phyloP scores from a whole-genome alignment of 805 yeast species.

The Maudiozyma barnettii region DNA sequence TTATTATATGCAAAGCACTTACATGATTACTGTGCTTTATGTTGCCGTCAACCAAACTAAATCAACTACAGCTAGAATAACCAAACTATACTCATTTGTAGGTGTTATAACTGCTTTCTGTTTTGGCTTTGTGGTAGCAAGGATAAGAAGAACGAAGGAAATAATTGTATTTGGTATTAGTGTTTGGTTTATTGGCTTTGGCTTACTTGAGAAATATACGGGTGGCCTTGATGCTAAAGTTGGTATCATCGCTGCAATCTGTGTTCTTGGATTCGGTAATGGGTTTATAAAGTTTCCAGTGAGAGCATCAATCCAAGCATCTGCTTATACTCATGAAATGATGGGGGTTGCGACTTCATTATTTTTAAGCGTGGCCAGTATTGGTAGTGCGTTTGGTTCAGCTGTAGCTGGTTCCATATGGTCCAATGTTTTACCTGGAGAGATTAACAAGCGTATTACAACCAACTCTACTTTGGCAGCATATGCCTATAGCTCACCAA shows the following conservation, averaged over 20 bases:
- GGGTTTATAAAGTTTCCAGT: conserved; percentile 63
- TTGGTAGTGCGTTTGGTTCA: conserved; percentile 58
- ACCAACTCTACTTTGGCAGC: conserved; percentile 35
- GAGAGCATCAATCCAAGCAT: conserved; percentile 51
- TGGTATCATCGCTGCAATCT: conserved; percentile 57
- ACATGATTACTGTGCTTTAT: conserved; percentile 48
- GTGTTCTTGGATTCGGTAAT: conserved; percentile 64
- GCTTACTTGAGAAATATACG: conserved; percentile 47
- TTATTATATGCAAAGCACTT: conserved; percentile 60
- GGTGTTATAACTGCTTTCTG: conserved; percentile 52
- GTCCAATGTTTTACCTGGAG: conserved; percentile 35
- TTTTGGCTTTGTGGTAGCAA: conserved; percentile 44
- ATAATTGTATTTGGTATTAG: conserved; percentile 50
- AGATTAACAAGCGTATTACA: conserved; percentile 31
- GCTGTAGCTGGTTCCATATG: conserved; percentile 62
- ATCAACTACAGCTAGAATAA: conserved; percentile 55
- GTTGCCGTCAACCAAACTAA: conserved; percentile 47
- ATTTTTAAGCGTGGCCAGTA: conserved; percentile 43
- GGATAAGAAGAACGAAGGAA: conserved; percentile 43
- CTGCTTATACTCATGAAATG: conserved; percentile 46
- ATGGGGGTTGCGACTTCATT: conserved; percentile 55
- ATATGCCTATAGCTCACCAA: conserved; percentile 41
- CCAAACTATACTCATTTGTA: conserved; percentile 53
- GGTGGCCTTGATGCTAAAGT: conserved; percentile 37
- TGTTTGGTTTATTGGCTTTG: conserved; percentile 52